Evolutionary conservation across 306 rosid species (phyloP).

Genomic region (Trifolium pratense): DNA sequence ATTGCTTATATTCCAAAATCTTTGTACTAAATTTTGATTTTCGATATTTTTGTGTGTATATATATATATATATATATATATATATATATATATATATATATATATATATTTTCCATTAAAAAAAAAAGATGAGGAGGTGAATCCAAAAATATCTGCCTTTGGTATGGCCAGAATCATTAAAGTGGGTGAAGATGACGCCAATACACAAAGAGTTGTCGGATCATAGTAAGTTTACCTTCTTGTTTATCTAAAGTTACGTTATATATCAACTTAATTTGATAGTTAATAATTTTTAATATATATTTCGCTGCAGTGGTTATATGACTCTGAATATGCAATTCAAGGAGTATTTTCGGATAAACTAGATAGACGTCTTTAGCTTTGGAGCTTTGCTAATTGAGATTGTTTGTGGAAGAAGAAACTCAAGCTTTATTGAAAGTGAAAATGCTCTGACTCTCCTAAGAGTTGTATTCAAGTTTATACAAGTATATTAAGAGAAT

Average conservation of each 20-base stretch:
- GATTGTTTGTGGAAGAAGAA: conserved; percentile 45
- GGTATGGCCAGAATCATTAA: conserved; percentile 50
- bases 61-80: too few relatives aligned
- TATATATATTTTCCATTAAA: too few relatives aligned
- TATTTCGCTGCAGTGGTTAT: conserved; percentile 38
- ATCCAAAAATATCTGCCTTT: conserved; percentile 47
- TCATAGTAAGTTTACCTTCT: conserved; percentile 35
- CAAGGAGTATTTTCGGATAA: conserved; percentile 42
- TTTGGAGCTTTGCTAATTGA: conserved; percentile 46
- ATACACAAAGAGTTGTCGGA: conserved; percentile 37
- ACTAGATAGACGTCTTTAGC: conserved; percentile 48
- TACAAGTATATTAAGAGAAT: background rate
- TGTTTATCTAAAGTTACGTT: background rate
- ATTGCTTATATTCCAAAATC: too few relatives aligned
- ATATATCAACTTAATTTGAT: background rate
- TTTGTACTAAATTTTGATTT: too few relatives aligned
- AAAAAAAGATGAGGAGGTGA: conserved; percentile 31
- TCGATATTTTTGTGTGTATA: too few relatives aligned
- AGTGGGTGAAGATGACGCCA: conserved; percentile 39
- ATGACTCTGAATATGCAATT: conserved; percentile 47
- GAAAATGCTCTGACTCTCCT: conserved; percentile 28
- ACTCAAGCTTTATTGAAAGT: conserved; percentile 33
- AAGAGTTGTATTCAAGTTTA: conserved; percentile 44
- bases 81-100: too few relatives aligned
- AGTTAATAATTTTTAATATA: background rate